phyloP scores from a whole-genome alignment of 768 basidiomycete species.

The Suillus subalutaceus region DNA sequence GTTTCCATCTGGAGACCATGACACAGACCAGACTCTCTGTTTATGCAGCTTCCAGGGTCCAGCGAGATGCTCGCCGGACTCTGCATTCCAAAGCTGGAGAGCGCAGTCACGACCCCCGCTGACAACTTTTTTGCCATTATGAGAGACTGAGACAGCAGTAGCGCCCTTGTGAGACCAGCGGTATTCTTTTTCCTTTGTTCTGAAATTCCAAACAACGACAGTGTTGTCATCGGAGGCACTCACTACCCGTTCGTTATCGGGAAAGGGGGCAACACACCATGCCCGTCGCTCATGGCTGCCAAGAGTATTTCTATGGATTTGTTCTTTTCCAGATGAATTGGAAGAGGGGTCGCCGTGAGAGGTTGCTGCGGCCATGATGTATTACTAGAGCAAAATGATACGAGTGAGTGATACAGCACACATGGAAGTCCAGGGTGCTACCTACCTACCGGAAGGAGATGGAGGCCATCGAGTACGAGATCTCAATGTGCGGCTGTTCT shows the following conservation, averaged over 20 bases:
- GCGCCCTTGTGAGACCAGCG: slow-evolving; percentile 13
- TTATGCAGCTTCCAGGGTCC: slow-evolving; percentile 22
- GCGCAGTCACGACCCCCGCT: slow-evolving; percentile 25
- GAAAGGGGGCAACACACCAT: slow-evolving; percentile 6
- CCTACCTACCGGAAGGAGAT: background rate
- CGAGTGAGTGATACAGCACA: background rate
- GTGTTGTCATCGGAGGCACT: slow-evolving; percentile 2
- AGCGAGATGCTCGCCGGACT: slow-evolving; percentile 18
- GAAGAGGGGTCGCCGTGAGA: background rate
- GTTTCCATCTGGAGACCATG: slow-evolving; percentile 26
- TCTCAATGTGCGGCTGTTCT: background rate
- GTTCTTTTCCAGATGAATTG: background rate
- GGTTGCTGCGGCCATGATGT: background rate
- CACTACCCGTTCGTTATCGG: slow-evolving; percentile 2
- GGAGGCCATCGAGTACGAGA: background rate
- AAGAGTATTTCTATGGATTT: background rate
- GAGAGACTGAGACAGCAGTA: slow-evolving; percentile 24
- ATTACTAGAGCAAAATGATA: background rate
- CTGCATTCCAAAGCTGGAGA: slow-evolving; percentile 25
- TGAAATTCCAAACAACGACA: slow-evolving; percentile 5
- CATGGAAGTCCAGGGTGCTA: background rate
- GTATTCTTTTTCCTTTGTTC: background rate
- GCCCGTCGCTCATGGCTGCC: background rate
- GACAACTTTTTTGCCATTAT: slow-evolving; percentile 21
- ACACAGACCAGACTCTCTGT: slow-evolving; percentile 16